Evolutionary conservation across 805 yeast species (phyloP).

Genomic region (Pichia nakasei): DNA sequence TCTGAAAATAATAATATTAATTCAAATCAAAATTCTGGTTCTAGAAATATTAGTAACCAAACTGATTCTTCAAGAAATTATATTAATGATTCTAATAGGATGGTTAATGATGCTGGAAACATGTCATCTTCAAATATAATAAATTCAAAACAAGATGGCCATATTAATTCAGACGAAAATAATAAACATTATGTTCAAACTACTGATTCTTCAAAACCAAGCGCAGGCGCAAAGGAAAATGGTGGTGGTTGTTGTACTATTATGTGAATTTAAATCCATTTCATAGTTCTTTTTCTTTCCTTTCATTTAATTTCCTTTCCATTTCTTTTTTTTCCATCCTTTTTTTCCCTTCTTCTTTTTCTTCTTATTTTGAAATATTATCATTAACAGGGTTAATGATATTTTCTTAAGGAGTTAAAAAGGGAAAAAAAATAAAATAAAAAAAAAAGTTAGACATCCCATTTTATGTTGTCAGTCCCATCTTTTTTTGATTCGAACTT

Average conservation of each 20-base stretch:
- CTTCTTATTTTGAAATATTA: neutral
- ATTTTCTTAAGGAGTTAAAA: neutral
- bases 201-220: slow-evolving; percentile 2
- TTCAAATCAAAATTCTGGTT: neutral
- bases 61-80: neutral
- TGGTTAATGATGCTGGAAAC: neutral
- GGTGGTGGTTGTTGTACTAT: slow-evolving; percentile 29
- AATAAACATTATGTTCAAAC: slow-evolving; percentile 1
- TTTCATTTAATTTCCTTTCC: neutral
- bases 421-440: too few relatives aligned
- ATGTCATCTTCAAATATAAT: neutral
- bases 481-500: too few relatives aligned
- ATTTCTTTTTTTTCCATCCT: neutral
- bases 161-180: neutral
- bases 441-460: too few relatives aligned
- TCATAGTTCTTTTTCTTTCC: too few relatives aligned
- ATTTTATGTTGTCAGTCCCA: too few relatives aligned
- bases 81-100: neutral
- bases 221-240: slow-evolving; percentile 12
- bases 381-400: neutral
- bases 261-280: slow-evolving; percentile 13
- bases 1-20: neutral
- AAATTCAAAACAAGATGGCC: neutral
- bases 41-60: neutral
- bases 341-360: neutral